Evolutionary conservation across 176 grass and related monocot genomes (phyloP).

Genomic region (Aechmea fasciata): DNA sequence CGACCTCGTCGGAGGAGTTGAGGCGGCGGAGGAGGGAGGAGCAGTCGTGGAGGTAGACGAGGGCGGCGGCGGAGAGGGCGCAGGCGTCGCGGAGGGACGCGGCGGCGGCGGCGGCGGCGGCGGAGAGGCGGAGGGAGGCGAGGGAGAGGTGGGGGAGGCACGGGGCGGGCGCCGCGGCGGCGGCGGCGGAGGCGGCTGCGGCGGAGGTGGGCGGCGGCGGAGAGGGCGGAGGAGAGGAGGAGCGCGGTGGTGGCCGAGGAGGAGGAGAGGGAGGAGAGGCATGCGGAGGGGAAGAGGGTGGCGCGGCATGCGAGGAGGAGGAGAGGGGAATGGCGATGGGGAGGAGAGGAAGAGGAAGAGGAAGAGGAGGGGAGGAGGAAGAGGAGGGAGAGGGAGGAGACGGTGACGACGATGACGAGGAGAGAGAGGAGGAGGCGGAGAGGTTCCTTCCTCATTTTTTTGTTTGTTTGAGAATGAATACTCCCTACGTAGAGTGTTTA

Average conservation of each 20-base stretch:
- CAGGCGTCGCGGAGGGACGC: background rate
- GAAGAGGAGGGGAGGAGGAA: slow-evolving; percentile 22
- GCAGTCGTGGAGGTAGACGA: slow-evolving; percentile 21
- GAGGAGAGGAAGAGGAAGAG: slow-evolving; percentile 24
- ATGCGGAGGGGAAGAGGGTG: slow-evolving; percentile 3
- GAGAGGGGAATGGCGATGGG: background rate
- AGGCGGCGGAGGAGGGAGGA: slow-evolving; percentile 15
- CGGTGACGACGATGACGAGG: background rate
- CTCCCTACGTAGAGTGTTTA: too few relatives aligned
- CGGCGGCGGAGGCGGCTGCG: too few relatives aligned
- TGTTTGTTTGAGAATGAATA: too few relatives aligned
- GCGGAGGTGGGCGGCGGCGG: background rate
- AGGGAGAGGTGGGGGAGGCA: too few relatives aligned
- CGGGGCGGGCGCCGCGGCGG: too few relatives aligned
- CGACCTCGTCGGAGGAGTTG: background rate
- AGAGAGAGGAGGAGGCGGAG: slow-evolving; percentile 8
- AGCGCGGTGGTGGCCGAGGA: too few relatives aligned
- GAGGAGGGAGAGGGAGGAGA: slow-evolving; percentile 11
- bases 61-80: slow-evolving; percentile 1
- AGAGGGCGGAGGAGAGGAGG: background rate
- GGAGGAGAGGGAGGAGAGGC: too few relatives aligned
- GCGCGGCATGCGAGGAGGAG: background rate
- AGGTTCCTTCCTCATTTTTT: too few relatives aligned
- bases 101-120: too few relatives aligned
- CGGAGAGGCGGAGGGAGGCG: too few relatives aligned